Base-by-base conservation (phyloP, 176 grass and related monocot species). In the Elaeis guineensis region DNA sequence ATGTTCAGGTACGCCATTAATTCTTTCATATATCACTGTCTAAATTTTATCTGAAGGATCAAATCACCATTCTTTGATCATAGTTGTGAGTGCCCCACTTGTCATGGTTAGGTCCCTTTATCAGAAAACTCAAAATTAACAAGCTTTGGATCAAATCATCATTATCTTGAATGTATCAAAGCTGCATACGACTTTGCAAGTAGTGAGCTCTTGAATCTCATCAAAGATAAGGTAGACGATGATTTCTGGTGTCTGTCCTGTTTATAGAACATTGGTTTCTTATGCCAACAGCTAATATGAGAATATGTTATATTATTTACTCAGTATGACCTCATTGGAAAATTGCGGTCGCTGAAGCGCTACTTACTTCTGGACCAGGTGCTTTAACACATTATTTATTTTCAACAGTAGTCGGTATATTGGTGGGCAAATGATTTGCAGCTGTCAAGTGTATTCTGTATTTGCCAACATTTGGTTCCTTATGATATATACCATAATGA, bases 131-230 rank as follows among this genome's bases (percentile, higher is more conserved):
- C 87, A 80, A 97, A 97, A 80, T 80, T 97, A 39, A 97, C 70
- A 69, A 85, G 81, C 69, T 83, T 97, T 77, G 73, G 88, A 67
- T 87, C 84, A 76, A 97, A 85, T 52, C 93, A 97, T 61, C 83
- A 92, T 74, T 97, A 89, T 69, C 81, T 97, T 74, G 93, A 97
- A 70, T 87, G 93, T 64, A 97, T 97, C 52, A 97, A 92, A 75
- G 82, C 87, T 80, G 93, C 93, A 53, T 97, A 97, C 74, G 93
- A 97, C 69, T 97, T 97, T 83, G 87, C 87, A 72, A 97, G 93
- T 64, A 66, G 84, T 71, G 86, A 89, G 63, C 82, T 97, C 20
- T 69, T 97, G 54, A 85, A 71, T 83, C 93, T 97, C 68, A 92
- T 97, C 63, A 97, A 85, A 83, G 77, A 91, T 66, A 92, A 91